phyloP scores from a whole-genome alignment of 257 asterid species.

The Solanum dulcamara region DNA sequence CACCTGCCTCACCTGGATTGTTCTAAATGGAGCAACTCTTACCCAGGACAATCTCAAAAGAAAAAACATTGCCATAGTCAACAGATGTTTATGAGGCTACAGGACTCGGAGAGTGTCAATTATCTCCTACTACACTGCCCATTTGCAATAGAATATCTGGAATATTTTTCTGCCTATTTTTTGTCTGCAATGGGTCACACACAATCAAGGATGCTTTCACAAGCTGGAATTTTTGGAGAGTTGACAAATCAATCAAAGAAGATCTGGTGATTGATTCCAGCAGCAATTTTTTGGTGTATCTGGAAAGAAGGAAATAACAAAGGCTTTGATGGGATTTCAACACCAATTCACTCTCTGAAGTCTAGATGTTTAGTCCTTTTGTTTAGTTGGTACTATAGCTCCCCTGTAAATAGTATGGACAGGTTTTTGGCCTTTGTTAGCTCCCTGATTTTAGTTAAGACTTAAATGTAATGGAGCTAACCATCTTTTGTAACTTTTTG shows the following conservation, averaged over 20 bases:
- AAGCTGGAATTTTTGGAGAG: not conserved
- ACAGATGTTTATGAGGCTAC: not conserved
- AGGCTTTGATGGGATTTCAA: not conserved
- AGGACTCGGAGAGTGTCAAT: not conserved
- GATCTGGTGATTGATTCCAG: not conserved
- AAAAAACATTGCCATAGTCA: not conserved
- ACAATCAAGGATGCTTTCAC: not conserved
- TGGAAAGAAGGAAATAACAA: not conserved
- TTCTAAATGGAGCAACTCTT: not conserved
- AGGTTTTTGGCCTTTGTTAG: not conserved
- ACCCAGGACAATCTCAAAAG: not conserved
- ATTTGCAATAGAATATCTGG: not conserved
- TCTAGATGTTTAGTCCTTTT: not conserved
- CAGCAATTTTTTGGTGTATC: not conserved
- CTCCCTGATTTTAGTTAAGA: not conserved
- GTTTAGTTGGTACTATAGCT: not conserved
- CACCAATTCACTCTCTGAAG: not conserved
- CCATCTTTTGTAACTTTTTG: not conserved
- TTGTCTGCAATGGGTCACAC: not conserved
- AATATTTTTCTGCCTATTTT: not conserved
- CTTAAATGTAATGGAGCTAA: not conserved
- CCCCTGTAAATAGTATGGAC: not conserved
- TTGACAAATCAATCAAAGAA: not conserved
- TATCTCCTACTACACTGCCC: not conserved
- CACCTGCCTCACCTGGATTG: not conserved